Conservation (phyloP, 257 asterid genomes). For the Nicotiana sylvestris region DNA sequence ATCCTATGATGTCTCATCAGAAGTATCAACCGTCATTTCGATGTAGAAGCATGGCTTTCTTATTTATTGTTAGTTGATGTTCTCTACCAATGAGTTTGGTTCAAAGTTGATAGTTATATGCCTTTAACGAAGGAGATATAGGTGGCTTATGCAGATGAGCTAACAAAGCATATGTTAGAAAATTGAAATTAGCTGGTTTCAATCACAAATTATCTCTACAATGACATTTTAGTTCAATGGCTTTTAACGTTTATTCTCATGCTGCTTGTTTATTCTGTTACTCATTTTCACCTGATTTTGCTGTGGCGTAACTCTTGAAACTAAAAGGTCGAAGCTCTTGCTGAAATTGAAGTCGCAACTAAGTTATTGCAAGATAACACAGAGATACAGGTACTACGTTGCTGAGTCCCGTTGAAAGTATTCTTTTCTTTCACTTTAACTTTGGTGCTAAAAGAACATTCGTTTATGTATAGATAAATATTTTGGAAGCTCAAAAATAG, state of each 20-base stretch:
- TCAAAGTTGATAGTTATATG: background rate
- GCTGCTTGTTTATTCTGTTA: background rate
- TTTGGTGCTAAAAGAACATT: background rate
- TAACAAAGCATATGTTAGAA: background rate
- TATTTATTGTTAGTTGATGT: constrained; percentile 1
- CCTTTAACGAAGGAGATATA: background rate
- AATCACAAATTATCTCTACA: background rate
- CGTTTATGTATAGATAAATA: background rate
- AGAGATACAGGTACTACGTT: constrained; percentile 51
- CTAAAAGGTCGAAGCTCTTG: constrained; percentile 88
- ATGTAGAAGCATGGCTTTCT: background rate
- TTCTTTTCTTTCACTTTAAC: background rate
- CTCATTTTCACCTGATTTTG: background rate
- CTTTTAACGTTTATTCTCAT: background rate
- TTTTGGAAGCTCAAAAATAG: background rate
- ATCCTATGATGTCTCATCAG: background rate
- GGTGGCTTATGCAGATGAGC: background rate
- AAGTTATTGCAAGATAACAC: constrained; percentile 64
- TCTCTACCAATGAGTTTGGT: background rate
- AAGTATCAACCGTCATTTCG: background rate
- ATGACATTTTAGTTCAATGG: background rate
- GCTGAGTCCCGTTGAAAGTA: constrained; percentile 9
- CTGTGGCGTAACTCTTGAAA: constrained; percentile 10
- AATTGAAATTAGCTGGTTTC: background rate
- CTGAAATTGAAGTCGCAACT: constrained; percentile 89